A percentile compares a stretch with the other conserved stretches of the same genome.
Evolutionary conservation across 805 yeast species (phyloP).

Genomic region (Nakazawaea populi): DNA sequence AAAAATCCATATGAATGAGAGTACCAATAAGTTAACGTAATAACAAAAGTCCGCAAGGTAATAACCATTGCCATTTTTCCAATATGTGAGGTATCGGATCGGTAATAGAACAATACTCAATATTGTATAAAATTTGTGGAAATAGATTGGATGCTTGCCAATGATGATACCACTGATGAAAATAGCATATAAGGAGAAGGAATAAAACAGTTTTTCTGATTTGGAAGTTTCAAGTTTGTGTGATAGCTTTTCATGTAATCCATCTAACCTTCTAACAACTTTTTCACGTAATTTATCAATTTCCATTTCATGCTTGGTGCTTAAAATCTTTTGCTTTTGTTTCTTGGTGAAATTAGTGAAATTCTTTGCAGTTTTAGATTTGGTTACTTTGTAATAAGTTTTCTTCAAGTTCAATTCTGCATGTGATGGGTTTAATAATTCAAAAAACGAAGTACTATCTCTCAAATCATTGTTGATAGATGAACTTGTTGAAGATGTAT

Average conservation of each 20-base stretch:
- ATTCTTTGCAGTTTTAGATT: slow-evolving; percentile 8
- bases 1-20: slow-evolving; percentile 75
- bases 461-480: neutral
- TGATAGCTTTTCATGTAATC: slow-evolving; percentile 30
- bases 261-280: slow-evolving; percentile 26
- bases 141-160: slow-evolving; percentile 70
- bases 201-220: slow-evolving; percentile 77
- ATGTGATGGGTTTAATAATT: slow-evolving; percentile 10
- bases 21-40: slow-evolving; percentile 69
- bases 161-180: slow-evolving; percentile 70
- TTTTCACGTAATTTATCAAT: slow-evolving; percentile 18
- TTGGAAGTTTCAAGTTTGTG: slow-evolving; percentile 35
- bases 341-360: slow-evolving; percentile 16
- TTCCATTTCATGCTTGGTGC: slow-evolving; percentile 23
- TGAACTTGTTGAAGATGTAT: neutral
- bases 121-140: slow-evolving; percentile 70
- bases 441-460: slow-evolving; percentile 5
- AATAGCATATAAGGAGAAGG: slow-evolving; percentile 61
- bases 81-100: slow-evolving; percentile 75
- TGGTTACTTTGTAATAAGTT: slow-evolving; percentile 10
- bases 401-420: slow-evolving; percentile 8
- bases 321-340: slow-evolving; percentile 17
- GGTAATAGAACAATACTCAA: slow-evolving; percentile 69
- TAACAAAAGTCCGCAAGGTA: slow-evolving; percentile 92
- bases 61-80: slow-evolving; percentile 74